Conservation (phyloP, 352 stramenopile species). For the Peronospora belbahrii region DNA sequence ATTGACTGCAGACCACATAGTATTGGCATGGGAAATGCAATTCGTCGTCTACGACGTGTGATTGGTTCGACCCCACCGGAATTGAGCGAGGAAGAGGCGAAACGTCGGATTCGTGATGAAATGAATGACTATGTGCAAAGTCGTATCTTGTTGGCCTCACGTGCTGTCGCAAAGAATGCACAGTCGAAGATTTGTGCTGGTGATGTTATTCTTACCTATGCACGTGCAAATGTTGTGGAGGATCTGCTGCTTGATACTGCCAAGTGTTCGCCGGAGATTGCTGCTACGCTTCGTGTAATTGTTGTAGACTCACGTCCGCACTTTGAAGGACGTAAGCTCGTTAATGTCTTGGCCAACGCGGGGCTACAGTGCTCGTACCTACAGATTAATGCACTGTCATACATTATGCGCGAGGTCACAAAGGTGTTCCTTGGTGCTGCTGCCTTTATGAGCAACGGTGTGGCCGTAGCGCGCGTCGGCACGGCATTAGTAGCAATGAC, state of each 20-base stretch:
- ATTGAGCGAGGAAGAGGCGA: conserved; percentile 79
- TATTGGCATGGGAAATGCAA: conserved; percentile 94
- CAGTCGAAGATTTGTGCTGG: conserved; percentile 84
- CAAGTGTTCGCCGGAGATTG: conserved; percentile 23
- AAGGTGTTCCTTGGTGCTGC: conserved; percentile 93
- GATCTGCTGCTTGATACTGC: conserved; percentile 62
- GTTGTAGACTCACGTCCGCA: conserved; percentile 90
- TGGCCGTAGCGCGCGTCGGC: conserved; percentile 85
- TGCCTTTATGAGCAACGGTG: conserved; percentile 94
- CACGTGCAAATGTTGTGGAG: conserved; percentile 88
- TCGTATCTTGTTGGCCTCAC: conserved; percentile 88
- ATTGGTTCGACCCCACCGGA: conserved; percentile 85
- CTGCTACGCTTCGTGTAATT: conserved; percentile 82
- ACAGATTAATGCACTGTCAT: conserved; percentile 91
- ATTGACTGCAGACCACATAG: conserved; percentile 91
- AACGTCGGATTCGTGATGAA: conserved; percentile 78
- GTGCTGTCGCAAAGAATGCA: conserved; percentile 84
- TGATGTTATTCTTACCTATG: conserved; percentile 95
- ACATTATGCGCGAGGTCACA: conserved; percentile 94
- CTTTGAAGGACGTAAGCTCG: conserved; percentile 78
- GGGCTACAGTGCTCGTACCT: conserved; percentile 90
- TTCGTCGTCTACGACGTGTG: conserved; percentile 84
- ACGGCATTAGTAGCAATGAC: conserved; percentile 90
- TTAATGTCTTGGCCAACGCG: conserved; percentile 52
- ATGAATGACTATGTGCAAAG: conserved; percentile 93